Conservation (phyloP, 495 filamentous ascomycete species). For the Penicillium chermesinum region DNA sequence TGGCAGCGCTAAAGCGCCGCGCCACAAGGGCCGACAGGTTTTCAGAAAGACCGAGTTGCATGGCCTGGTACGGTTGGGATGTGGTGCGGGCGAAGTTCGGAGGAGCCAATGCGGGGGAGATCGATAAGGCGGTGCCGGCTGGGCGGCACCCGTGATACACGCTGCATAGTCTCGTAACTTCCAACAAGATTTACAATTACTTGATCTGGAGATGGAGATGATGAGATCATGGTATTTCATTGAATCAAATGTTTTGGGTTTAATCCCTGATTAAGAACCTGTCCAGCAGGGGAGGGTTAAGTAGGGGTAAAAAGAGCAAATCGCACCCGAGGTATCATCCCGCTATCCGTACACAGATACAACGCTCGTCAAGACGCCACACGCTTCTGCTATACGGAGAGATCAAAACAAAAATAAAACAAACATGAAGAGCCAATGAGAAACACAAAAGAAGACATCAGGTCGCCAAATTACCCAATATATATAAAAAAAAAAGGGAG, state of each 20-base stretch:
- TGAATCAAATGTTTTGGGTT: neutral
- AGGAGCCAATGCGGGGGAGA: neutral
- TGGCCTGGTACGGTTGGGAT: constrained; percentile 7
- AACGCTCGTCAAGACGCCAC: constrained; percentile 20
- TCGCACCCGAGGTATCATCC: constrained; percentile 21
- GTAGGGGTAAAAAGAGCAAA: constrained; percentile 1
- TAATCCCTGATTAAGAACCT: neutral
- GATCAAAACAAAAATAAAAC: constrained; percentile 8
- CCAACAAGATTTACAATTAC: neutral
- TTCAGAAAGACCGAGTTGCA: constrained; percentile 41
- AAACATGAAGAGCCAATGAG: constrained; percentile 9
- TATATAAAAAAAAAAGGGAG: neutral
- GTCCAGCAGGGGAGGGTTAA: neutral
- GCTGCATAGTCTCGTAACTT: neutral
- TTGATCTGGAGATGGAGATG: neutral
- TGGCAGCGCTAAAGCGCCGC: constrained; percentile 48
- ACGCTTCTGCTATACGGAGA: constrained; percentile 21
- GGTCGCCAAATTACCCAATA: neutral
- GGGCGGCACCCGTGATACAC: neutral
- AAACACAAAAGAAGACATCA: constrained; percentile 10
- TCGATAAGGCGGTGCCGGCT: neutral
- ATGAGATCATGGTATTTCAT: neutral
- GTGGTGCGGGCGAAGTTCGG: neutral
- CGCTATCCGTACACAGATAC: constrained; percentile 17
- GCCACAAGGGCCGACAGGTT: constrained; percentile 50